These are phyloP conservation scores for Malassezia furfur DNA, from an alignment of 1,284 basidiomycete genomes.

Conservation along the genomic window DNA sequence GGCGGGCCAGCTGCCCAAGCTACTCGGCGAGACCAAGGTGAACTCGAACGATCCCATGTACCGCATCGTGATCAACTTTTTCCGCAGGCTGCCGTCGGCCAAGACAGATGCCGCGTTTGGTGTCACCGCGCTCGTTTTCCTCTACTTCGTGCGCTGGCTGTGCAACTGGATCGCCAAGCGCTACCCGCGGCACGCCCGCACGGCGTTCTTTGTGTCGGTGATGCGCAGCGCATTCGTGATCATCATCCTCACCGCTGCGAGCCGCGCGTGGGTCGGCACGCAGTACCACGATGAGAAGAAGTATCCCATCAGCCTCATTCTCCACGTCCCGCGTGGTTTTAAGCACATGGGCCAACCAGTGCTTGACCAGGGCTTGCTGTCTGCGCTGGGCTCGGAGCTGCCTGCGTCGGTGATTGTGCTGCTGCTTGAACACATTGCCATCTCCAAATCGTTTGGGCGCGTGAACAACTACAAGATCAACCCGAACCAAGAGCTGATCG, in stretches of 20 bases:
- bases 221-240: slow-evolving; percentile 46
- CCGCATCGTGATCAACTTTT: slow-evolving; percentile 77
- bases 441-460: slow-evolving; percentile 82
- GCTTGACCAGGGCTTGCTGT: slow-evolving; percentile 61
- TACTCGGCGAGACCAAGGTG: slow-evolving; percentile 35
- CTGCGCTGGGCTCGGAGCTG: slow-evolving; percentile 65
- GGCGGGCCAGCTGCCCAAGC: slow-evolving; percentile 43
- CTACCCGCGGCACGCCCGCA: slow-evolving; percentile 65
- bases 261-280: slow-evolving; percentile 30
- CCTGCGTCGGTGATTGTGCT: slow-evolving; percentile 91
- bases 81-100: slow-evolving; percentile 68
- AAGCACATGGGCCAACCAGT: slow-evolving; percentile 62
- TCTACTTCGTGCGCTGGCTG: slow-evolving; percentile 66
- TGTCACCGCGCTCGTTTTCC: slow-evolving; percentile 61
- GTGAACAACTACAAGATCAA: slow-evolving; percentile 95
- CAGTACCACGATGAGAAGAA: slow-evolving; percentile 52
- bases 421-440: slow-evolving; percentile 91
- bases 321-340: slow-evolving; percentile 56
- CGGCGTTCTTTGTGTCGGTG: slow-evolving; percentile 50
- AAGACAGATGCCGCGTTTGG: slow-evolving; percentile 82
- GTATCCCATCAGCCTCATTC: slow-evolving; percentile 76
- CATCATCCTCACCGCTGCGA: slow-evolving; percentile 55
- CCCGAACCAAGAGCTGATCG: slow-evolving; percentile 91
- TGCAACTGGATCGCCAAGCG: slow-evolving; percentile 58
- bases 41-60: slow-evolving; percentile 57